A percentile compares a stretch with the other conserved stretches of the same genome.
Evolutionary conservation across 1,284 basidiomycete species (phyloP).

Genomic region (Megacollybia platyphylla): DNA sequence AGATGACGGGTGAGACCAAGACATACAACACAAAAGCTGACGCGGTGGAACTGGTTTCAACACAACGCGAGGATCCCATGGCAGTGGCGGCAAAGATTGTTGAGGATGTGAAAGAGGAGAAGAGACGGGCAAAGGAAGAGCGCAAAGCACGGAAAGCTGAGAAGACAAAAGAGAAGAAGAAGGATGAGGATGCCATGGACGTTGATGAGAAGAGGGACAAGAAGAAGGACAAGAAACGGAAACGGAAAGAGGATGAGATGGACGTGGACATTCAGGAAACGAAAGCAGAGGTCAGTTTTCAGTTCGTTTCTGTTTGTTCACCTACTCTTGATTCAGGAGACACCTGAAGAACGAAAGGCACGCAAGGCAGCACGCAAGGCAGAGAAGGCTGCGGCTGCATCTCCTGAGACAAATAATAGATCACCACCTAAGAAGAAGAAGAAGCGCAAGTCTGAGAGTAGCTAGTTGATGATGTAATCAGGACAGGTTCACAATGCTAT

Average conservation of each 20-base stretch:
- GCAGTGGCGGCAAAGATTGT: constrained; percentile 54
- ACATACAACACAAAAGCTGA: constrained; percentile 80
- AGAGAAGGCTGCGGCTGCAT: constrained; percentile 49
- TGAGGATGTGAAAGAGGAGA: constrained; percentile 69
- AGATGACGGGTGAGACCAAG: constrained; percentile 63
- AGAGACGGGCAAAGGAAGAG: constrained; percentile 70
- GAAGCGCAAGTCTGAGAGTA: constrained; percentile 39
- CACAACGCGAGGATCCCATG: constrained; percentile 63
- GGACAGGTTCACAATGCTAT: not conserved
- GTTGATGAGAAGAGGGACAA: constrained; percentile 34
- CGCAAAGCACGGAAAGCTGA: constrained; percentile 52
- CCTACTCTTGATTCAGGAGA: constrained; percentile 29
- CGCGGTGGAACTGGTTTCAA: constrained; percentile 66
- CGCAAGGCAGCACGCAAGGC: constrained; percentile 61
- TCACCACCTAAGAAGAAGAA: constrained; percentile 44
- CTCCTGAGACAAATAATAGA: constrained; percentile 22
- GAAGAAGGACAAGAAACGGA: constrained; percentile 55
- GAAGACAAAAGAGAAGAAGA: constrained; percentile 29
- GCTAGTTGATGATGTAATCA: not conserved
- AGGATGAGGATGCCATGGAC: constrained; percentile 19
- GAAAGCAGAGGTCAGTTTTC: constrained; percentile 24
- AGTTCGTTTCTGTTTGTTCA: constrained; percentile 3
- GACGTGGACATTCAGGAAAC: constrained; percentile 20
- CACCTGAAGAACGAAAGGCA: constrained; percentile 63
- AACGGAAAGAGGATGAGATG: constrained; percentile 50